Percentiles rank a stretch among this genome's conserved stretches.
These are phyloP conservation scores for Rhodotorula toruloides DNA, from an alignment of 768 basidiomycete species.

Conservation along the genomic window DNA sequence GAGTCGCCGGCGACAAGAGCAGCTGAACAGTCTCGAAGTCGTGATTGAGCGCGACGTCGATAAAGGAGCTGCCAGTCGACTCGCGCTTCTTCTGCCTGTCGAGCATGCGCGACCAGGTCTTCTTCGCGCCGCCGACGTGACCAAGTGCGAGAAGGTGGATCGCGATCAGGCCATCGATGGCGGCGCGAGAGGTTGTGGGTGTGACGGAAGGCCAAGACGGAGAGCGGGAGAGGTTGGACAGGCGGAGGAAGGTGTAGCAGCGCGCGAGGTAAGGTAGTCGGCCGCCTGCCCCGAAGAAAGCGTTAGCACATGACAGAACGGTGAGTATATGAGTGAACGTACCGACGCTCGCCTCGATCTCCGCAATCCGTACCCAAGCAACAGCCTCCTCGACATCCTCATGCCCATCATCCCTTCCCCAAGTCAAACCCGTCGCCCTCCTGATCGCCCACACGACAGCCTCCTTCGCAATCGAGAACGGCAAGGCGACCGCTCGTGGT, in stretches of 20 bases:
- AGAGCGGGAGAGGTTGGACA: conserved; percentile 34
- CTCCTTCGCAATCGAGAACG: conserved; percentile 15
- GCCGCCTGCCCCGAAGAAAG: background rate
- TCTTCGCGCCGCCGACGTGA: conserved; percentile 9
- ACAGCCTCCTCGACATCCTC: conserved; percentile 18
- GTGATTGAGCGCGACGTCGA: conserved; percentile 26
- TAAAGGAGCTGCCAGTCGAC: background rate
- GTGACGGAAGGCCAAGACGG: conserved; percentile 33
- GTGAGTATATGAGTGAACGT: background rate
- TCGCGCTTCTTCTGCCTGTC: conserved; percentile 14
- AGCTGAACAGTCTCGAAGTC: conserved; percentile 9
- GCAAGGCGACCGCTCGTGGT: background rate
- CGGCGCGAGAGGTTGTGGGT: conserved; percentile 21
- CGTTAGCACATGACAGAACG: background rate
- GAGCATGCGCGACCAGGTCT: conserved; percentile 22
- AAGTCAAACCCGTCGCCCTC: conserved; percentile 2
- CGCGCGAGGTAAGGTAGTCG: conserved; percentile 12
- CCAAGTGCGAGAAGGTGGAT: conserved; percentile 24
- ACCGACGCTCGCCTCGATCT: conserved; percentile 34
- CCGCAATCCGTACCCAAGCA: conserved; percentile 31
- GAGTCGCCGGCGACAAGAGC: background rate
- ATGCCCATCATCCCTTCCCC: background rate
- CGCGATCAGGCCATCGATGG: conserved; percentile 32
- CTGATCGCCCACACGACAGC: background rate
- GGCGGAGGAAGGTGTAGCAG: conserved; percentile 35